phyloP scores from a whole-genome alignment of 108 stramenopile species.

The Licmophora abbreviata region DNA sequence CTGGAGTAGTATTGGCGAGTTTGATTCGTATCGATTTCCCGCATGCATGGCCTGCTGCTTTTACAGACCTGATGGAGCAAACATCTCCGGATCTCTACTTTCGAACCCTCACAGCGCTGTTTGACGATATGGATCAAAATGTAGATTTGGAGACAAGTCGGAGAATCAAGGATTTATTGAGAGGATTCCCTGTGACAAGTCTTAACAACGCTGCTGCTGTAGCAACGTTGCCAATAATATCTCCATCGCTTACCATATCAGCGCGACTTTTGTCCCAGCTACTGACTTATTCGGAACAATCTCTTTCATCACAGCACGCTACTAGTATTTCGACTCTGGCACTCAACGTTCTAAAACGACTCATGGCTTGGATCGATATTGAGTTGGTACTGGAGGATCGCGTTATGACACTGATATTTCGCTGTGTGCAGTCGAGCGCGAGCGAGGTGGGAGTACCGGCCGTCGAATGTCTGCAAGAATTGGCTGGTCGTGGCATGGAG shows the following conservation, averaged over 20 bases:
- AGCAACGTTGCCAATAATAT: conserved; percentile 1
- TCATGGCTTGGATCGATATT: conserved; percentile 9
- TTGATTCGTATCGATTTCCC: conserved; percentile 41
- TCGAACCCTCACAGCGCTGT: conserved; percentile 23
- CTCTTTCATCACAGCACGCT: conserved; percentile 18
- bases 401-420: conserved; percentile 14
- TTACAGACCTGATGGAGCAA: conserved; percentile 29
- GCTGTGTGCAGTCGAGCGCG: conserved; percentile 15
- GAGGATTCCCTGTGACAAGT: conserved; percentile 20
- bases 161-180: conserved; percentile 17
- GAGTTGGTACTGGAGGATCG: conserved; percentile 1
- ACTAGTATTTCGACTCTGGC: no score
- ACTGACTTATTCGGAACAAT: conserved; percentile 7
- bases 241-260: conserved; percentile 31
- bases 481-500: conserved; percentile 58
- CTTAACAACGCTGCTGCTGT: no score
- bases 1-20: conserved; percentile 41
- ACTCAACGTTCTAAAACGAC: not conserved
- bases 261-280: conserved; percentile 29
- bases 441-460: conserved; percentile 32
- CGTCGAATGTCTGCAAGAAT: conserved; percentile 38
- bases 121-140: conserved; percentile 25
- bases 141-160: conserved; percentile 6
- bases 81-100: conserved; percentile 19
- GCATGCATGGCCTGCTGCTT: conserved; percentile 31